phyloP scores from a whole-genome alignment of 148 eudicot genomes.

The Selenicereus undatus region DNA sequence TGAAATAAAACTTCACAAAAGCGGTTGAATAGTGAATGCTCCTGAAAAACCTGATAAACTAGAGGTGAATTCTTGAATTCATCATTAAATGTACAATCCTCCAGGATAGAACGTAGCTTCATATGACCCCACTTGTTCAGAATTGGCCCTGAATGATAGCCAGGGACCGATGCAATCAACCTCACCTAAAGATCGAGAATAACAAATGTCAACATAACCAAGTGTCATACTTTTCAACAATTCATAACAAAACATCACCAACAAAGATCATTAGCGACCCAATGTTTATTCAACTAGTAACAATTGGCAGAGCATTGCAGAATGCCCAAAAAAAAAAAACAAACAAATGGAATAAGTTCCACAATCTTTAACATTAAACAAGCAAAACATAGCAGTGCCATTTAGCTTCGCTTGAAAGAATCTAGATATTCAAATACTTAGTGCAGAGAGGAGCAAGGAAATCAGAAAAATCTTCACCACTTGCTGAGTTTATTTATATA shows the following conservation, averaged over 20 bases:
- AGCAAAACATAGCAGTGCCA: not conserved
- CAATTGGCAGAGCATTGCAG: not conserved
- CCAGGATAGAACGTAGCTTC: conserved; percentile 78
- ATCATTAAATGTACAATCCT: conserved; percentile 59
- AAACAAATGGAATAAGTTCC: not conserved
- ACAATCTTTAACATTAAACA: not conserved
- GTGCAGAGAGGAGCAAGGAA: not conserved
- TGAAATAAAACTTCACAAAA: not conserved
- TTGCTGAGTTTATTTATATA: not conserved
- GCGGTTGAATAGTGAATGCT: not conserved
- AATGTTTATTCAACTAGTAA: not conserved
- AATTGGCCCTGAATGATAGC: conserved; percentile 77
- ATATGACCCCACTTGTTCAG: conserved; percentile 95
- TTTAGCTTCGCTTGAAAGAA: not conserved
- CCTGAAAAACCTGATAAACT: conserved; percentile 68
- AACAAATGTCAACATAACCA: conserved; percentile 1
- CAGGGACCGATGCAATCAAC: conserved; percentile 92
- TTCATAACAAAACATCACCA: not conserved
- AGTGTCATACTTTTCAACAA: not conserved
- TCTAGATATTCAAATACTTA: not conserved
- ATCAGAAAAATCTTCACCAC: not conserved
- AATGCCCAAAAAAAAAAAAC: not conserved
- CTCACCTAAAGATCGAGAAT: conserved; percentile 53
- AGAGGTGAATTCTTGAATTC: conserved; percentile 76
- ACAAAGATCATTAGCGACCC: not conserved